Evolutionary conservation across 2,329 filamentous ascomycete genomes (phyloP), one percentile per base, ranked within the genome.

Genomic region (Scorias spongiosa): DNA sequence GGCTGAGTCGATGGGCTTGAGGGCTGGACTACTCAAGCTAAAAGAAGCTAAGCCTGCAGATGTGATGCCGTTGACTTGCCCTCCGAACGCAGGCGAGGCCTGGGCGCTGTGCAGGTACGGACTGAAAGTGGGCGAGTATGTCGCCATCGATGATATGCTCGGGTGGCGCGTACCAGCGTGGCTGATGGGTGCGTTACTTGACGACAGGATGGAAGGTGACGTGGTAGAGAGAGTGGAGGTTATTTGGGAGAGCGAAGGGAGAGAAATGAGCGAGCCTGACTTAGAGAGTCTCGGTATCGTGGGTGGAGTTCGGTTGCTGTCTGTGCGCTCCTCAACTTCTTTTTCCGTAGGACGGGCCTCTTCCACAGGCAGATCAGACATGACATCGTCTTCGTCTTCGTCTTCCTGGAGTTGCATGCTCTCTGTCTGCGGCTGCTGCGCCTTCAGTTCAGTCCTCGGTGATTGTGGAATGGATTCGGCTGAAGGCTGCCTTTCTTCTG

Each of bases 21-120:
- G 2, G 64, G 70, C 41, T 65, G 70, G 38, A 61, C 60, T 59
- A 8, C 54, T 56, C 9, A 58, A 48, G 2, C 55, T 56, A 20
- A 57, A 56, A 15, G 46, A 42, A 30, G 30, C 42, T 6, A n/a
- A 8, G 3, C 38, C 38, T 18, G 20, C 11, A 40, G 14, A 14
- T 12, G 18, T 12, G 11, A 40, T 14, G 12, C 11, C 38, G 14
- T 11, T 12, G 5, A 62, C 20, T 42, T 59, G 51, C 5, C 75
- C 73, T 0, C 71, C 75, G 50, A 80, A 76, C 0, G 71, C 70
- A 0, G 77, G 76, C 8, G 75, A 79, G 6, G 70, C 70, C 6
- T 70, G 67, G 2, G 72, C 71, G 26, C 63, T 66, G 41, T 66
- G 64, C 38, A 63, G 55, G 52, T 57, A 60, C 2, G 59, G 57